phyloP scores from a whole-genome alignment of 371 early-diverging fungal species.

The Mucor irregularis region DNA sequence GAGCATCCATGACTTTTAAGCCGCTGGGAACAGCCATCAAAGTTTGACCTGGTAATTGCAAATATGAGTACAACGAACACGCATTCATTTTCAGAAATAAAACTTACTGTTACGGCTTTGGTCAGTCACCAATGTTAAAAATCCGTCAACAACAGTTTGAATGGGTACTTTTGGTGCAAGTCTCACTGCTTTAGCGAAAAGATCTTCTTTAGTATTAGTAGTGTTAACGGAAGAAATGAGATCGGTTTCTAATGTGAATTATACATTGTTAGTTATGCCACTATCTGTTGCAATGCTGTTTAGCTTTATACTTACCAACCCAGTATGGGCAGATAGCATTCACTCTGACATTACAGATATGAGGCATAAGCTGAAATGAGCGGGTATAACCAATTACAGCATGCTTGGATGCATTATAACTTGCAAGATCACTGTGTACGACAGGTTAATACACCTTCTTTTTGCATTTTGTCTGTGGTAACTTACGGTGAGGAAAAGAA shows the following conservation, averaged over 20 bases:
- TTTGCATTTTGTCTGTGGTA: neutral
- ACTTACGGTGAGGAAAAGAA: conserved; percentile 21
- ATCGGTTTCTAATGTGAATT: conserved; percentile 3
- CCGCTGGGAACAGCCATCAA: conserved; percentile 24
- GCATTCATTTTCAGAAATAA: too few species aligned
- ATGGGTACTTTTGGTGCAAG: conserved; percentile 37
- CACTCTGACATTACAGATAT: conserved; percentile 40
- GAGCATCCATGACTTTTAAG: conserved; percentile 11
- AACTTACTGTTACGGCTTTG: conserved; percentile 39
- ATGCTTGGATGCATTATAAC: conserved; percentile 89
- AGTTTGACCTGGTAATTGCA: neutral
- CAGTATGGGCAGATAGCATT: conserved; percentile 28
- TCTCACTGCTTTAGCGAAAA: conserved; percentile 2
- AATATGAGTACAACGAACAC: neutral
- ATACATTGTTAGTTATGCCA: too few species aligned
- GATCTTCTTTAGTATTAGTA: conserved; percentile 3
- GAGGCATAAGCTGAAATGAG: conserved; percentile 73
- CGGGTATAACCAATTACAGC: conserved; percentile 89
- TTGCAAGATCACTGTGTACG: neutral
- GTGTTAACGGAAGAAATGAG: neutral
- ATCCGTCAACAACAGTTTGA: conserved; percentile 53
- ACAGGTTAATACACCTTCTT: neutral
- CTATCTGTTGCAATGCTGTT: too few species aligned
- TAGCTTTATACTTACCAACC: too few species aligned
- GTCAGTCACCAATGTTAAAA: conserved; percentile 52